These are phyloP conservation scores for Lentinula edodes DNA, from an alignment of 768 basidiomycete genomes.

Conservation along the genomic window DNA sequence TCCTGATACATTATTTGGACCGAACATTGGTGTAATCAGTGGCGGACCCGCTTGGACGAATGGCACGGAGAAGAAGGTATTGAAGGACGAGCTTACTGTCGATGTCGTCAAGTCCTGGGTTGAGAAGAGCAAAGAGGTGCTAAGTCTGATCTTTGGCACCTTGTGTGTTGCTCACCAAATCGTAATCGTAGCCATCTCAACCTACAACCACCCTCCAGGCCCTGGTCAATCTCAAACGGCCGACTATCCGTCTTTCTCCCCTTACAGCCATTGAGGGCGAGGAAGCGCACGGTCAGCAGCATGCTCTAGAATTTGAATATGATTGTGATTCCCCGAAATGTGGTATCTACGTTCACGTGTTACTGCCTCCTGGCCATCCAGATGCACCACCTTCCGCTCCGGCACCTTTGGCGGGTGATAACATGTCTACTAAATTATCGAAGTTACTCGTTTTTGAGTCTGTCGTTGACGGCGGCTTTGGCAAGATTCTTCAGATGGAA, in stretches of 20 bases:
- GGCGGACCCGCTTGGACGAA: constrained; percentile 70
- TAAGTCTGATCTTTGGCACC: constrained; percentile 15
- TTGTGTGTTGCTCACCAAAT: constrained; percentile 4
- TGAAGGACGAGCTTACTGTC: constrained; percentile 70
- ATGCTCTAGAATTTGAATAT: constrained; percentile 86
- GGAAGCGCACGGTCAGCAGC: constrained; percentile 43
- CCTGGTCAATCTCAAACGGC: constrained; percentile 89
- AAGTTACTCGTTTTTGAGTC: constrained; percentile 56
- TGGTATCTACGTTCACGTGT: constrained; percentile 70
- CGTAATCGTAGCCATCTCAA: constrained; percentile 52
- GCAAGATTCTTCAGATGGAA: constrained; percentile 63
- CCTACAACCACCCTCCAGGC: constrained; percentile 93
- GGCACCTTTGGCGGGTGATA: constrained; percentile 23
- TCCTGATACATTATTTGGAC: constrained; percentile 84
- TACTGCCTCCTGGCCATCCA: constrained; percentile 61
- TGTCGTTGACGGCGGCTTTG: constrained; percentile 81
- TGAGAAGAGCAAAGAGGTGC: constrained; percentile 80
- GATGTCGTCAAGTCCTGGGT: constrained; percentile 83
- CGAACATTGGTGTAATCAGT: constrained; percentile 76
- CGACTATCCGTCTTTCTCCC: constrained; percentile 75
- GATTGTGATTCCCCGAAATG: constrained; percentile 89
- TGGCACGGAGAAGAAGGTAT: constrained; percentile 52
- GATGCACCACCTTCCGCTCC: constrained; percentile 32
- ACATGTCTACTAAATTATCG: constrained; percentile 26
- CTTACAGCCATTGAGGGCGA: constrained; percentile 45